Percentiles rank a stretch among this genome's conserved stretches.
phyloP scores from a whole-genome alignment of 129 eudicot species.

The Rutidosis leptorrhynchoides region DNA sequence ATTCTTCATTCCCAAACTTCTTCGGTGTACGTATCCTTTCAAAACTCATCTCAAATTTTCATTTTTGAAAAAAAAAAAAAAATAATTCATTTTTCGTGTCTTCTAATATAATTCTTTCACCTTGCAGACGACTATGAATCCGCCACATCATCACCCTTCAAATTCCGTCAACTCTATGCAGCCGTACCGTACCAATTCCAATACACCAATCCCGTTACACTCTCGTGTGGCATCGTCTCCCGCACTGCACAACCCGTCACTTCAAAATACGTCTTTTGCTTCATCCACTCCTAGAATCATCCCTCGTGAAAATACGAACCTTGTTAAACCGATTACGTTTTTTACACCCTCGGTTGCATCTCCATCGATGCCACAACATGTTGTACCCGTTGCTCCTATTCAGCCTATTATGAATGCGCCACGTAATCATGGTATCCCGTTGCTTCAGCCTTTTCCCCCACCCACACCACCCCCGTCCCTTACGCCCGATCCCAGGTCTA shows the following conservation, averaged over 20 bases:
- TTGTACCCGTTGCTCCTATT: conserved; percentile 40
- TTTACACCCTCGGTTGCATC: conserved; percentile 54
- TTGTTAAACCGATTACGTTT: conserved; percentile 64
- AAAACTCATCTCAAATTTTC: conserved; percentile 15
- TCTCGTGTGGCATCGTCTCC: conserved; percentile 46
- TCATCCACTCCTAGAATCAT: conserved; percentile 36
- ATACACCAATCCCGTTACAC: conserved; percentile 31
- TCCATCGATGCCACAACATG: conserved; percentile 35
- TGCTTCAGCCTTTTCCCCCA: conserved; percentile 85
- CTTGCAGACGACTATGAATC: conserved; percentile 54
- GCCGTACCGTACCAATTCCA: conserved; percentile 27
- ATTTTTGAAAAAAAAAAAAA: too few relatives aligned
- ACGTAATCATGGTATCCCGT: conserved; percentile 54
- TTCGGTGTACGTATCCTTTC: conserved; percentile 49
- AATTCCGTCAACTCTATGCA: conserved; percentile 35
- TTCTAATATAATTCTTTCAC: not conserved
- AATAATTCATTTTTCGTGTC: not conserved
- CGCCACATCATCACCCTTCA: conserved; percentile 37
- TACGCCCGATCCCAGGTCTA: conserved; percentile 39
- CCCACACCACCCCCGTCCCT: conserved; percentile 72
- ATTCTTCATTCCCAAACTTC: conserved; percentile 62
- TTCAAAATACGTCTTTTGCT: conserved; percentile 30
- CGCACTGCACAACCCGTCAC: conserved; percentile 22
- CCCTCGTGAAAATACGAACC: conserved; percentile 48
- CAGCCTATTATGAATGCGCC: conserved; percentile 46